phyloP scores from a whole-genome alignment of 106 monocot genomes.

The Dendrobium officinale region DNA sequence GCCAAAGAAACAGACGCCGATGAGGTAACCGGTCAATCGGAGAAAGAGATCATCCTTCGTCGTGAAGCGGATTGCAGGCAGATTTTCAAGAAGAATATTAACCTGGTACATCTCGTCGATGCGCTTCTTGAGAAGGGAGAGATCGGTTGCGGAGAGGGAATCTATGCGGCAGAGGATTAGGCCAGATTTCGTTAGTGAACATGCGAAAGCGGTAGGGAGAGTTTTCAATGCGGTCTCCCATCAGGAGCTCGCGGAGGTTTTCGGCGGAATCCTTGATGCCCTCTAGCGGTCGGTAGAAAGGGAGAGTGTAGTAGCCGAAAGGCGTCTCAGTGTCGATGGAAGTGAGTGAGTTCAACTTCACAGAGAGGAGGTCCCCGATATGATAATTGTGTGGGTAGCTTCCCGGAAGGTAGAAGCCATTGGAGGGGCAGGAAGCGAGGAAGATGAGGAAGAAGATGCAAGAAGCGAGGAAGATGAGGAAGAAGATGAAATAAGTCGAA shows the following conservation, averaged over 20 bases:
- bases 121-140: constrained; percentile 43
- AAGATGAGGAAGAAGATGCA: constrained; percentile 1
- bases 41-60: constrained; percentile 18
- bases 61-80: constrained; percentile 38
- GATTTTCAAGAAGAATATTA: constrained; percentile 47
- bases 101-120: constrained; percentile 38
- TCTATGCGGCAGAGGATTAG: constrained; percentile 42
- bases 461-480: too few species aligned
- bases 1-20: constrained; percentile 17
- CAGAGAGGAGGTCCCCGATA: constrained; percentile 19
- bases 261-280: constrained; percentile 24
- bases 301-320: constrained; percentile 38
- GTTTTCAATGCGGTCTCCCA: constrained; percentile 48
- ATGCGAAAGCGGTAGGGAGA: constrained; percentile 72
- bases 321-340: constrained; percentile 47
- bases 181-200: constrained; percentile 50
- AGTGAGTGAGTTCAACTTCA: constrained; percentile 49
- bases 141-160: constrained; percentile 24
- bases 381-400: constrained; percentile 40
- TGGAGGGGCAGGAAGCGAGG: constrained; percentile 2
- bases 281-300: constrained; percentile 9
- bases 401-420: constrained; percentile 50
- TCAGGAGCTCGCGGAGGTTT: constrained; percentile 45
- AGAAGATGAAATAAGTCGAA: not conserved
- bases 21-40: constrained; percentile 36